Evolutionary conservation across 495 filamentous ascomycete genomes (phyloP), one percentile per base, ranked within the genome.

Genomic region (Copromyces sp.): DNA sequence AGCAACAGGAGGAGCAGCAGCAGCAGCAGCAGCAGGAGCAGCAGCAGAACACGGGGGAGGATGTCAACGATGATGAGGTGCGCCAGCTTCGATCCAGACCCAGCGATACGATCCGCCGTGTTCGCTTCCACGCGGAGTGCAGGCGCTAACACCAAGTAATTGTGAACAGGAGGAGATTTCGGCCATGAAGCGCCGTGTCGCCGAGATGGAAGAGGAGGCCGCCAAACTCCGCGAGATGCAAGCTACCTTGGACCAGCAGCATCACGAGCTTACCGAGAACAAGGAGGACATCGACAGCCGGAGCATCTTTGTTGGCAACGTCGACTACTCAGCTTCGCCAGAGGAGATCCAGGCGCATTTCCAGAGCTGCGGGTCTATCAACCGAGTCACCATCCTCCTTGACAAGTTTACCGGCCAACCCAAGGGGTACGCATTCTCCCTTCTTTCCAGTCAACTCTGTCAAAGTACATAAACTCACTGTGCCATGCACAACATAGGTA

Each of bases 341-440:
- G 96, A 99, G 83, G 96, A 99, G 83, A 97, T 99, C 73, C 96
- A 99, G 85, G 93, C 94, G 44, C 96, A 99, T 80, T 99, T 99
- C 84, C 94, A 97, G 84, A 97, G 90, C 86, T 97, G 93, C 77
- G 96, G 96, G 45, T 93, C 92, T 71, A 99, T 99, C 85, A 98
- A 99, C 79, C 91, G 96, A 45, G 96, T 99, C 68, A 99, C 96
- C 4, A 99, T 99, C 72, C 84, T 99, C 71, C 85, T 99, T 73
- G 96, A 99, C 83, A 98, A 98, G 84, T 98, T 97, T 78, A 95
- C 94, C 14, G 95, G 96, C 73, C 94, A 97, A 83, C 96, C 96
- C 2, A 99, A 99, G 86, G 96, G 96, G 95, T 98, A 83, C 7
- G 42, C 1, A 24, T 16, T 35, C n/a, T 7, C 14, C 6, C 4